These are phyloP conservation scores for Trichocladium antarcticum DNA, from an alignment of 495 filamentous ascomycete species.

Conservation along the genomic window DNA sequence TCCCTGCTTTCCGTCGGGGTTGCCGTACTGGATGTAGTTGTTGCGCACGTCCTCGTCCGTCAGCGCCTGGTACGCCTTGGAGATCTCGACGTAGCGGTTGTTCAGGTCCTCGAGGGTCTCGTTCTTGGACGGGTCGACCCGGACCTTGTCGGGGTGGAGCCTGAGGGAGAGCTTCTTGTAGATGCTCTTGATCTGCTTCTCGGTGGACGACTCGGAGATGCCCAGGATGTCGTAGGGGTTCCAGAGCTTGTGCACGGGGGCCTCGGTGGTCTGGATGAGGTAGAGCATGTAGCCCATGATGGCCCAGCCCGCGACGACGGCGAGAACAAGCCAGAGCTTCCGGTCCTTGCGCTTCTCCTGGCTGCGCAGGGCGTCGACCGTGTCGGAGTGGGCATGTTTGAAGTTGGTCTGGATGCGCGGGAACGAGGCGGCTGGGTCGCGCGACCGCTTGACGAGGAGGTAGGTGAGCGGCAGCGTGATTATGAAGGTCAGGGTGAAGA, in stretches of 20 bases:
- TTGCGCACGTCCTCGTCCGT: slow-evolving; percentile 95
- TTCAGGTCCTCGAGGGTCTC: slow-evolving; percentile 79
- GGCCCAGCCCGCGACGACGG: slow-evolving; percentile 65
- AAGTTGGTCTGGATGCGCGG: slow-evolving; percentile 53
- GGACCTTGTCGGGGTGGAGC: slow-evolving; percentile 86
- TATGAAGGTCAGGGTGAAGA: slow-evolving; percentile 78
- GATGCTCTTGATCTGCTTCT: slow-evolving; percentile 80
- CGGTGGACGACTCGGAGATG: slow-evolving; percentile 70
- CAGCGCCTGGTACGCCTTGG: slow-evolving; percentile 93
- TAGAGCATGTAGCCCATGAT: slow-evolving; percentile 89
- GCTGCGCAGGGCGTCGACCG: slow-evolving; percentile 73
- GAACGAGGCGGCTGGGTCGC: slow-evolving; percentile 48
- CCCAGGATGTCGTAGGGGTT: slow-evolving; percentile 92
- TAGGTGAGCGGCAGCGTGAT: slow-evolving; percentile 88
- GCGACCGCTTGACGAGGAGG: slow-evolving; percentile 64
- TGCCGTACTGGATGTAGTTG: slow-evolving; percentile 90
- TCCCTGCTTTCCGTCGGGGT: slow-evolving; percentile 95
- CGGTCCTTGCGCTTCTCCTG: slow-evolving; percentile 85
- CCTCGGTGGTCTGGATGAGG: slow-evolving; percentile 69
- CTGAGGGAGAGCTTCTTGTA: slow-evolving; percentile 79
- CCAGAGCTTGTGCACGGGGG: slow-evolving; percentile 68
- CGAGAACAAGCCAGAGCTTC: slow-evolving; percentile 73
- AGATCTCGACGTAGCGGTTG: slow-evolving; percentile 80
- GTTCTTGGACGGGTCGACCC: slow-evolving; percentile 71
- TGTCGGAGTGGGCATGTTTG: slow-evolving; percentile 67